Evolutionary conservation across 2,329 filamentous ascomycete genomes (phyloP), one percentile per base, ranked within the genome.

Genomic region (Scedosporium apiospermum): DNA sequence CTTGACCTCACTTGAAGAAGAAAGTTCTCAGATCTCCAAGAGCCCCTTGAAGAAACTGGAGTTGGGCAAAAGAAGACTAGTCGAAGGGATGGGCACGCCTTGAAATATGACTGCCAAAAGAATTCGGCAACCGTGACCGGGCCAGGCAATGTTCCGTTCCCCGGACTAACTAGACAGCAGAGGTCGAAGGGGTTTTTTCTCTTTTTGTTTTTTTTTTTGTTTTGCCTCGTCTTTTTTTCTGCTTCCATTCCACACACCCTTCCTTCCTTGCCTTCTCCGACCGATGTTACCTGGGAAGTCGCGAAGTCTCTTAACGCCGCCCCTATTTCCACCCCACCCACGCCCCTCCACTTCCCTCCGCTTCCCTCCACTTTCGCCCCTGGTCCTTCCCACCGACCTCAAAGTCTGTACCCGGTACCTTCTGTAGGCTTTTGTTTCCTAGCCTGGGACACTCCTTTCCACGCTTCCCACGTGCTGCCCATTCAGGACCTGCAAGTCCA

Each of bases 131-230:
- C 46, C 59, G 59, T 27, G 60, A 62, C 60, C 49, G 49, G 60
- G 18, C 30, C 6, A 26, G 16, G 16, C 23, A 55, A 61, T 44
- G 60, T 57, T 44, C 60, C 60, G 60, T 57, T 57, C 60, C 60
- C 60, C 60, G 60, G 60, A 46, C n/a, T 14, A 16, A 23, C 23
- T 42, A 27, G 14, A 49, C 6, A 49, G 44, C 44, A 49, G 44
- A 16, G 16, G 12, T 5, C 44, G 21, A 49, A 49, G 14, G 44
- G 44, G 21, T 49, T 49, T 49, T 49, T 18, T 23, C 21, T 49
- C 14, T 49, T 18, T 49, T 49, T 21, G 4, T 6, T 49, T n/a
- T 21, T 18, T 4, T 6, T 55, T 21, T 30, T 4, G 12, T 10
- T 30, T 30, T 44, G 26, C 23, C 14, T 41, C 41, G 7, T 21